Conservation (phyloP, 208 protist genomes). For the Leishmania mexicana region DNA sequence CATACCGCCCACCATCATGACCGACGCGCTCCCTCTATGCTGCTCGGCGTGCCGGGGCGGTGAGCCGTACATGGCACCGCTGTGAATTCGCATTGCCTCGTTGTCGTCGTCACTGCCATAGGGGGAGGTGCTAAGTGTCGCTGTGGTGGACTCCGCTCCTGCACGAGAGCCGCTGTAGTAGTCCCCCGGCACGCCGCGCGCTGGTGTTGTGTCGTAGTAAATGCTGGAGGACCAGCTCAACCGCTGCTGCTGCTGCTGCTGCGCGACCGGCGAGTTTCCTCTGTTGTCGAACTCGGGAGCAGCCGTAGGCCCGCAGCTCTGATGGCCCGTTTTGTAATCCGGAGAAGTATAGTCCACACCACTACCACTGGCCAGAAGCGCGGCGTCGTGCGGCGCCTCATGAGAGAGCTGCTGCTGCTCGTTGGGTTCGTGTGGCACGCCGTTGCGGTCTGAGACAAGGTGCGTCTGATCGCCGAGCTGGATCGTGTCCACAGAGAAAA, state of each 20-base stretch:
- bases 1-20: neutral
- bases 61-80: neutral
- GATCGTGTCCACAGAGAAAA: constrained; percentile 23
- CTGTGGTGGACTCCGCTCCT: neutral
- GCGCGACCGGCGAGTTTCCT: neutral
- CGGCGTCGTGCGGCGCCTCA: neutral
- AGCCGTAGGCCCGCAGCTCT: neutral
- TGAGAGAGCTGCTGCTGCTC: neutral
- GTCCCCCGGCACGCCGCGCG: neutral
- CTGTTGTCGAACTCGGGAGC: neutral
- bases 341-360: neutral
- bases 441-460: constrained; percentile 23
- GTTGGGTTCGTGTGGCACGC: constrained; percentile 7
- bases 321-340: neutral
- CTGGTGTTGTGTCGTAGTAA: constrained; percentile 1
- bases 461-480: constrained; percentile 29
- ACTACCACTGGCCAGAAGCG: neutral
- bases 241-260: neutral
- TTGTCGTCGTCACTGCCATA: neutral
- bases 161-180: neutral
- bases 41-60: neutral
- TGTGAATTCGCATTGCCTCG: neutral
- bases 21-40: neutral
- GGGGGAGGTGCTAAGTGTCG: neutral
- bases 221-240: neutral